Conservation (phyloP, 495 filamentous ascomycete genomes). For the Penicillium ucsense region DNA sequence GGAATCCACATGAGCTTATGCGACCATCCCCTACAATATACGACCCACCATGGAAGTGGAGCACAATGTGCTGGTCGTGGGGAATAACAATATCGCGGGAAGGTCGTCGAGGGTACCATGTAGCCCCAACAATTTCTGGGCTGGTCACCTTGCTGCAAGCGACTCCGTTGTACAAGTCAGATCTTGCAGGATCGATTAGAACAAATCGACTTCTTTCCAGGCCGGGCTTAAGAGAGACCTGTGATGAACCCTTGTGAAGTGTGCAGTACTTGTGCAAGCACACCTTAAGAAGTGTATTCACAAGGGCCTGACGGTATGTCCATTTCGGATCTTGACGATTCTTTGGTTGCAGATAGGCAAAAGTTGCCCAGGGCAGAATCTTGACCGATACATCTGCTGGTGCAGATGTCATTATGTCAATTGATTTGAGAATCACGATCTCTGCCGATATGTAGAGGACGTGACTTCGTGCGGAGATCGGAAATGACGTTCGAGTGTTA, state of each 20-base stretch:
- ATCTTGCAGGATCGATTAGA: constrained; percentile 6
- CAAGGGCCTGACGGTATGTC: constrained; percentile 18
- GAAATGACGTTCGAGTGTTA: too few species aligned
- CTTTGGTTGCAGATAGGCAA: constrained; percentile 3
- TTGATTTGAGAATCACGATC: too few species aligned
- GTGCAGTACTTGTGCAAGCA: constrained; percentile 1
- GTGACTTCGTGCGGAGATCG: too few species aligned
- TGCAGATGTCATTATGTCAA: neutral
- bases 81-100: neutral
- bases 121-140: constrained; percentile 23
- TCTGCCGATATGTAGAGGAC: too few species aligned
- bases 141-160: constrained; percentile 11
- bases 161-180: constrained; percentile 17
- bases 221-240: constrained; percentile 1
- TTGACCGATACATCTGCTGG: constrained; percentile 5
- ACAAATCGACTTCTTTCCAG: constrained; percentile 11
- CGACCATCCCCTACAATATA: constrained; percentile 12
- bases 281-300: constrained; percentile 6
- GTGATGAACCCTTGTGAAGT: constrained; percentile 1
- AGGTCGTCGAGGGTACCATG: constrained; percentile 24
- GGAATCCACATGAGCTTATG: constrained; percentile 10
- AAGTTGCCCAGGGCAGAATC: neutral
- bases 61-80: constrained; percentile 21
- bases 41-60: constrained; percentile 18
- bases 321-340: constrained; percentile 14